Evolutionary conservation across 2,329 filamentous ascomycete species (phyloP), one percentile per base, ranked within the genome.

Genomic region (Sarocladium kiliense): DNA sequence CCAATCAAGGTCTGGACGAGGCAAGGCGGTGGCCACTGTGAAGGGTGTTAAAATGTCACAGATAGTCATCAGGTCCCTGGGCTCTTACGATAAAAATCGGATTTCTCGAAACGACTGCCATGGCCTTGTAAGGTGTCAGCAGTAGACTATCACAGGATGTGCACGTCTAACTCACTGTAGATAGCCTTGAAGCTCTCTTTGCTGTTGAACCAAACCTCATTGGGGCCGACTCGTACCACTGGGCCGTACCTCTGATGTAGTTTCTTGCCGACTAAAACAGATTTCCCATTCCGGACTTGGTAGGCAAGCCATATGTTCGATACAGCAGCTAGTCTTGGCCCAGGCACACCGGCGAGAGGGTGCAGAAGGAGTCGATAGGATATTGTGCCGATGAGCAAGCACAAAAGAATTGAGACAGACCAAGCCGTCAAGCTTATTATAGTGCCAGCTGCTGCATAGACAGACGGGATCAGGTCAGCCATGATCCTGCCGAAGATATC

Each of bases 141-240:
- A 5, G 23, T 21, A 34, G 26, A 16, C 2, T 18, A 54, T 14
- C 7, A 3, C 25, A 12, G 32, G 18, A 23, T 16, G 14, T 27
- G 10, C 7, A 30, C n/a, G n/a, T 21, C 5, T 21, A 18, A 62
- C 72, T 18, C 58, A 78, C 77, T 66, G 62, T 81, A 81, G 7
- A 80, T 77, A 1, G 66, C 60, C 55, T 71, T 71, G 57, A 76
- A 79, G 0, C 74, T 78, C 49, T 78, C 75, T 21, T 63, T 68
- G 2, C 72, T 77, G 56, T 76, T 66, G 26, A 81, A 75, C 74
- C 78, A 81, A 5, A 82, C 70, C 60, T 82, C 79, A 32, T 79
- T 72, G 0, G 80, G 79, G 0, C 76, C 76, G 7, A 82, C 73
- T 0, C 80, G 71, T n/a, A 83, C 80, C 2, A 72, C 66, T 0